Conservation (phyloP, 2,329 filamentous ascomycete genomes). For the Neopestalotiopsis rosae region DNA sequence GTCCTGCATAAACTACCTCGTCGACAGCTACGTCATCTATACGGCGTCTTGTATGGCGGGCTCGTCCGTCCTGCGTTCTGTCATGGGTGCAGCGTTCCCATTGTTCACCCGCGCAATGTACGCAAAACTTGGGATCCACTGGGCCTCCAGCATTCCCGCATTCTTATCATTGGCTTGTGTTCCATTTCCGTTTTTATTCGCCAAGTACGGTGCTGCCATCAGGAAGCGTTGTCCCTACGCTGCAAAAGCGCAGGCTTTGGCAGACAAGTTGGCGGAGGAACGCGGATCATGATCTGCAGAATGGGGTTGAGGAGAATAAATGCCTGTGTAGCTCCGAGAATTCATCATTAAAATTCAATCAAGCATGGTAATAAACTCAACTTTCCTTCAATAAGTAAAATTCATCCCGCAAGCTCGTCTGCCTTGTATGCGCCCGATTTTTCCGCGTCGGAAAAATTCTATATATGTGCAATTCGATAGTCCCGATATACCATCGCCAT, state of each 20-base stretch:
- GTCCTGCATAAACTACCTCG: conserved; percentile 58
- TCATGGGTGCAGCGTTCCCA: conserved; percentile 61
- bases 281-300: neutral
- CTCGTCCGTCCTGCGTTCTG: conserved; percentile 62
- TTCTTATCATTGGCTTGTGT: neutral
- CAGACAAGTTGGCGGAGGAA: neutral
- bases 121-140: neutral
- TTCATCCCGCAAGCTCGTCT: no score
- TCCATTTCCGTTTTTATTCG: neutral
- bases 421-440: no score
- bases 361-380: neutral
- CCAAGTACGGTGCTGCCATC: neutral
- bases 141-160: neutral
- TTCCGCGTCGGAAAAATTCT: no score
- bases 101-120: neutral
- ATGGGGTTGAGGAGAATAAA: neutral
- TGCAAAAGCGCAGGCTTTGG: neutral
- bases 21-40: conserved; percentile 55
- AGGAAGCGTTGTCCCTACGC: neutral
- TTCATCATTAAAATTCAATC: neutral
- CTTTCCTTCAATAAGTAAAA: no score
- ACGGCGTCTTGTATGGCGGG: conserved; percentile 77
- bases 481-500: no score
- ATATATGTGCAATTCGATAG: no score
- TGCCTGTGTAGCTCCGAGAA: no score